Base-by-base conservation (phyloP, 2,329 filamentous ascomycete species). In the Lachnellula arida region DNA sequence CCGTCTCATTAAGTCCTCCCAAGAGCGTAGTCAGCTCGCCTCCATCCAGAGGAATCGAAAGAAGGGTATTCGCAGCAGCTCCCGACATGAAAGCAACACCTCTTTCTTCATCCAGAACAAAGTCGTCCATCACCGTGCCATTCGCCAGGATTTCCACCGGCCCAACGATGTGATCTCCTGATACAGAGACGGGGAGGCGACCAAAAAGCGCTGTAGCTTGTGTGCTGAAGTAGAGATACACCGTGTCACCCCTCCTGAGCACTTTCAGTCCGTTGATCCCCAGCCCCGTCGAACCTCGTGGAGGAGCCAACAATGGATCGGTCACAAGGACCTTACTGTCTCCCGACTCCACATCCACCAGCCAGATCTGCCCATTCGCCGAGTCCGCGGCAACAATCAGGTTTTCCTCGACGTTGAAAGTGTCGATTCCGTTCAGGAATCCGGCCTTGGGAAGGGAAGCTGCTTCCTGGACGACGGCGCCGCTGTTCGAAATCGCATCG, bases 361-460 rank as follows among this genome's bases (percentile, higher is more conserved):
- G 57, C 58, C 61, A 68, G 9, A 69, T 55, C 0, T 60, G 39
- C n/a, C 70, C 68, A 4, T 37, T 46, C 4, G 58, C 17, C 2
- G 65, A 67, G 53, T 71, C 68, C 0, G 66, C 58, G 12, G 65
- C 57, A 4, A 70, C 54, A 0, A 69, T 54, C 1, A 60, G 59
- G n/a, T 49, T 54, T 11, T 46, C 49, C 0, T 39, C 17, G 3
- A 51, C 9, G 4, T 63, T 60, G 9, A 70, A 46, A 5, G 54
- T 59, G 6, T 58, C 51, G 19, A 70, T 40, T 9, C 67, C 63
- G 46, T 68, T 70, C 2, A 66, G 54, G 1, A 69, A 47, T 8
- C 48, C 53, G n/a, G 58, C 56, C 1, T 61, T 44, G 2, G 64
- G 52, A 12, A 70, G 54, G n/a, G 50, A n/a, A 2, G 56, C 49